Conservation (phyloP, 2,329 filamentous ascomycete genomes). For the Amphichorda felina region DNA sequence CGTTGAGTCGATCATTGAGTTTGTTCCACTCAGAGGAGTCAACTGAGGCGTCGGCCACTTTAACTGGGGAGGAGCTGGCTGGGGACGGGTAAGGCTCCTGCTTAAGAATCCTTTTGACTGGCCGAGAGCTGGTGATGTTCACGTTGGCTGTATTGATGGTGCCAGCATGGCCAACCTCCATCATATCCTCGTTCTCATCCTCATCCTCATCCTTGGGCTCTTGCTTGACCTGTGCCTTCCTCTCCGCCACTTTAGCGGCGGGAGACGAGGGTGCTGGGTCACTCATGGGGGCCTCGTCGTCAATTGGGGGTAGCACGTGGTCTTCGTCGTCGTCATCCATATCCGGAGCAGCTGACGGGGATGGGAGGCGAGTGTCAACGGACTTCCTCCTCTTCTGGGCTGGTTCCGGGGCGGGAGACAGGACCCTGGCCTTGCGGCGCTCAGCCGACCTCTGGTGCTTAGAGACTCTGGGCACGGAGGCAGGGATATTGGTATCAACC, state of each 20-base stretch:
- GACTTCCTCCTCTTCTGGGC: conserved; percentile 45
- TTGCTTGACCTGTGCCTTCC: conserved; percentile 46
- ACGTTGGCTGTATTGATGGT: conserved; percentile 58
- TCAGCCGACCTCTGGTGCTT: conserved; percentile 61
- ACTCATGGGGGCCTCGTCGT: conserved; percentile 64
- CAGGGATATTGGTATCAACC: conserved; percentile 63
- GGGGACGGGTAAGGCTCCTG: conserved; percentile 56
- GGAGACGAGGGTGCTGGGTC: conserved; percentile 83
- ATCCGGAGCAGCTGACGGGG: conserved; percentile 26
- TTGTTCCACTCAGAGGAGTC: conserved; percentile 84
- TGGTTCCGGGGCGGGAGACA: conserved; percentile 59
- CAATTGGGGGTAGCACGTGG: conserved; percentile 32
- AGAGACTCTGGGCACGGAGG: conserved; percentile 40
- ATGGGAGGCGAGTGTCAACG: conserved; percentile 34
- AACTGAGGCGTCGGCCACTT: conserved; percentile 45
- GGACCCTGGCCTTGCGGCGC: conserved; percentile 64
- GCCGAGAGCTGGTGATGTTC: conserved; percentile 71
- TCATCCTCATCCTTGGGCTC: conserved; percentile 54
- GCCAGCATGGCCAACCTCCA: conserved; percentile 75
- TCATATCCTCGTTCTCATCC: conserved; percentile 69
- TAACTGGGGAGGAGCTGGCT: conserved; percentile 63
- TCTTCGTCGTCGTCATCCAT: conserved; percentile 46
- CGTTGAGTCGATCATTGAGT: conserved; percentile 75
- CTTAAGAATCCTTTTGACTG: conserved; percentile 61
- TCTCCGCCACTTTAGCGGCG: conserved; percentile 62